Conservation (phyloP, 176 grass and related monocot genomes). For the Avena atlantica region DNA sequence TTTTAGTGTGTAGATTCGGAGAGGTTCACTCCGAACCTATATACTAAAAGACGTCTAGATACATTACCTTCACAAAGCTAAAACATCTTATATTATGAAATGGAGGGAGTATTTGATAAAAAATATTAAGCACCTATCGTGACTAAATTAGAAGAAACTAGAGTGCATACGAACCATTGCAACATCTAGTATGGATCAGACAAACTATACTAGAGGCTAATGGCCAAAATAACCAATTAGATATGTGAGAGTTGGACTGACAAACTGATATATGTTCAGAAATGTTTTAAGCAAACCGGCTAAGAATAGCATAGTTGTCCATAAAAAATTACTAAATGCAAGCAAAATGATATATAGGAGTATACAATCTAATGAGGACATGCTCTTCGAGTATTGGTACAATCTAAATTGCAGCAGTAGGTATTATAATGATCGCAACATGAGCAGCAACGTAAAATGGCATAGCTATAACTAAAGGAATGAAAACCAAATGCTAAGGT, state of each 20-base stretch:
- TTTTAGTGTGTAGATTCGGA: no score
- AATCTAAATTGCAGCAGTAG: not conserved
- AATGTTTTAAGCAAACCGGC: not conserved
- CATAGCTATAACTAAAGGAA: not conserved
- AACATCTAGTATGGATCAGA: not conserved
- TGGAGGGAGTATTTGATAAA: no score
- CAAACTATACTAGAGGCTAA: not conserved
- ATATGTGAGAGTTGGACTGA: not conserved
- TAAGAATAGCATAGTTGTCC: not conserved
- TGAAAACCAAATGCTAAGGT: not conserved
- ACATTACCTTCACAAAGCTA: no score
- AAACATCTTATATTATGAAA: no score
- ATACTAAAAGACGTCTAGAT: no score
- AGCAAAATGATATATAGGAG: not conserved
- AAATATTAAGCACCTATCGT: not conserved
- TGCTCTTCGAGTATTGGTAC: not conserved
- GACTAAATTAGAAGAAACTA: not conserved
- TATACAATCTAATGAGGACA: not conserved
- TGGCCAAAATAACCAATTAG: not conserved
- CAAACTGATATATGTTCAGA: not conserved
- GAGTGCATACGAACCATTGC: not conserved
- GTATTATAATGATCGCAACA: not conserved
- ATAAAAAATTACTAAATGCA: not conserved
- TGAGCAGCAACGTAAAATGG: not conserved
- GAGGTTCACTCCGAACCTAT: no score